Evolutionary conservation across 108 stramenopile species (phyloP).

Genomic region (Stephanodiscus minutulus): DNA sequence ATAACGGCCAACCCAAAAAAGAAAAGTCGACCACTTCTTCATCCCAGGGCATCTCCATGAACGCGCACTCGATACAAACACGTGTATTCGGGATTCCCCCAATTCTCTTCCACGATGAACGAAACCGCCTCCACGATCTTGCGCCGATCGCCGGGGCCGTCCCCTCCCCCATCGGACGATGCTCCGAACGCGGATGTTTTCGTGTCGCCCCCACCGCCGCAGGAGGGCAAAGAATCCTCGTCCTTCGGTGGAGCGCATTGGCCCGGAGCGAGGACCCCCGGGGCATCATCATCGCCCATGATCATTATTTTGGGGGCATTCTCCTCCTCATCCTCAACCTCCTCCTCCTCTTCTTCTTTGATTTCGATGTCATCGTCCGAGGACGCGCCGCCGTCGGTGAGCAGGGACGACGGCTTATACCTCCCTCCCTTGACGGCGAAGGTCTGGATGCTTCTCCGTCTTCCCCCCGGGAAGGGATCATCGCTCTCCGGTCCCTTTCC

Average conservation of each 20-base stretch:
- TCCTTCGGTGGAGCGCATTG: slow-evolving; percentile 39
- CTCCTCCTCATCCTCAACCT: slow-evolving; percentile 8
- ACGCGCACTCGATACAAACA: slow-evolving; percentile 82
- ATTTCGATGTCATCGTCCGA: background rate
- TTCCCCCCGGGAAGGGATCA: slow-evolving; percentile 41
- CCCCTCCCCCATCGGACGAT: background rate
- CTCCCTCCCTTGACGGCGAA: slow-evolving; percentile 40
- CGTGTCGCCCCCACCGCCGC: slow-evolving; percentile 31
- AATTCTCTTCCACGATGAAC: slow-evolving; percentile 70
- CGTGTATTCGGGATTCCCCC: slow-evolving; percentile 76
- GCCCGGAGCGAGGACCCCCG: slow-evolving; percentile 21
- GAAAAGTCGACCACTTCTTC: background rate
- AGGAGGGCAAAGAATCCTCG: slow-evolving; percentile 23
- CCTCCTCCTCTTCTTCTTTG: slow-evolving; percentile 10
- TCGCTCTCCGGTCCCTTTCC: slow-evolving; percentile 16
- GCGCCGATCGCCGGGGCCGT: slow-evolving; percentile 6
- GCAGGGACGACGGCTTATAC: background rate
- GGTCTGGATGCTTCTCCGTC: slow-evolving; percentile 39
- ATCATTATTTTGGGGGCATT: background rate
- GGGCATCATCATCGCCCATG: background rate
- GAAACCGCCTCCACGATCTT: slow-evolving; percentile 52
- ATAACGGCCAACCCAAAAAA: too few relatives aligned
- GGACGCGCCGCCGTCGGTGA: background rate
- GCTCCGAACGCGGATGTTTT: slow-evolving; percentile 1
- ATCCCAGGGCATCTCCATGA: slow-evolving; percentile 53